phyloP scores from a whole-genome alignment of 140 eudicot species.

The Senecio squalidus region DNA sequence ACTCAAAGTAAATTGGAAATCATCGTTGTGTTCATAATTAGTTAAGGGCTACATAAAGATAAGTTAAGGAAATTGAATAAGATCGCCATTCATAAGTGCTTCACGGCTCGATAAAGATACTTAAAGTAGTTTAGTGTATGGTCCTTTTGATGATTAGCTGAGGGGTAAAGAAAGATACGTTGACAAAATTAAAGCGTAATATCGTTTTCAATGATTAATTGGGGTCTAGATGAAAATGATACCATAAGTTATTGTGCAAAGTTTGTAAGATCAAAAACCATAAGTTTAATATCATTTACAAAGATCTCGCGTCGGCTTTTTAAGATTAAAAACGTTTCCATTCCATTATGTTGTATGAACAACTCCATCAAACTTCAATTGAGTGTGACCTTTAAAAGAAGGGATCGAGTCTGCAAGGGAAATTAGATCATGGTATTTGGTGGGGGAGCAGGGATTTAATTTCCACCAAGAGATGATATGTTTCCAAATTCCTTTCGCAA shows the following conservation, averaged over 20 bases:
- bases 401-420: no score
- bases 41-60: conserved; percentile 23
- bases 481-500: no score
- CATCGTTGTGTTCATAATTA: conserved; percentile 22
- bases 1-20: conserved; percentile 5
- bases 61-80: background rate
- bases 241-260: background rate
- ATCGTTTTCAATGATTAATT: conserved; percentile 18
- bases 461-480: no score
- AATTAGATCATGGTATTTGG: no score
- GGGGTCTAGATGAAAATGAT: conserved; percentile 10
- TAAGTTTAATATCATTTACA: background rate
- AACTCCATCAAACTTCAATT: no score
- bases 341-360: no score
- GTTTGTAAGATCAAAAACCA: background rate
- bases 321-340: no score
- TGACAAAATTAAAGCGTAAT: conserved; percentile 16
- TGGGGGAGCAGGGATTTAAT: no score
- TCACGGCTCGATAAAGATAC: conserved; percentile 15
- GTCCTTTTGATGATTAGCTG: conserved; percentile 20
- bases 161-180: conserved; percentile 13
- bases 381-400: no score
- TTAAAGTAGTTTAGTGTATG: background rate
- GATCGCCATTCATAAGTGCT: conserved; percentile 2
- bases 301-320: no score